A percentile compares a stretch with the other conserved stretches of the same genome.
Conservation (phyloP, 192 early-diverging fungal genomes). For the Coemansia sp. region DNA sequence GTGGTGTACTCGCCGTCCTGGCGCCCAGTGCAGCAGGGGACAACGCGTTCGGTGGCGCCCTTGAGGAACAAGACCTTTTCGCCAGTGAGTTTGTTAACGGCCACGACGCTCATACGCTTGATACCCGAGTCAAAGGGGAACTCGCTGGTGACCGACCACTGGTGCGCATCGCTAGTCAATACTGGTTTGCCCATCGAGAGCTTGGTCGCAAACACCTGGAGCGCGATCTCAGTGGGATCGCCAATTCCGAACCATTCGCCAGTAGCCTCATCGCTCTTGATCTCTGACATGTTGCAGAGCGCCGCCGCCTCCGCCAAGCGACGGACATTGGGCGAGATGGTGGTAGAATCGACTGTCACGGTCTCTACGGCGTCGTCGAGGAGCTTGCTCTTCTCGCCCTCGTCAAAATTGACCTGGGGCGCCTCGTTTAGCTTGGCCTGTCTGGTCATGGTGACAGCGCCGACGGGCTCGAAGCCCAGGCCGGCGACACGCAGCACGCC, state of each 20-base stretch:
- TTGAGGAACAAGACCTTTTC: slow-evolving; percentile 70
- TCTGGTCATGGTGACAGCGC: slow-evolving; percentile 49
- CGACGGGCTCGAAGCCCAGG: slow-evolving; percentile 60
- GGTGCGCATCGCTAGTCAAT: slow-evolving; percentile 49
- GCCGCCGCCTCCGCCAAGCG: slow-evolving; percentile 60
- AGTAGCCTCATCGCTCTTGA: slow-evolving; percentile 57
- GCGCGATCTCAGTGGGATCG: slow-evolving; percentile 92
- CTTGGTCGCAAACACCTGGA: slow-evolving; percentile 83
- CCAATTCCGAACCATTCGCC: slow-evolving; percentile 76
- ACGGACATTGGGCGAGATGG: slow-evolving; percentile 50
- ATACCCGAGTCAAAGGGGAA: slow-evolving; percentile 71
- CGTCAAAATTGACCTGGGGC: slow-evolving; percentile 28
- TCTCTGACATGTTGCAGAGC: slow-evolving; percentile 84
- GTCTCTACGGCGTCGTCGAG: slow-evolving; percentile 11
- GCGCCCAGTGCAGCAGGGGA: slow-evolving; percentile 63
- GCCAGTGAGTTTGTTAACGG: slow-evolving; percentile 36
- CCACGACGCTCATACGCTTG: slow-evolving; percentile 92
- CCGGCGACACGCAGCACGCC: slow-evolving; percentile 70
- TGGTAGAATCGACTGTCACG: slow-evolving; percentile 34
- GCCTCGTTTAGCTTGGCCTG: slow-evolving; percentile 8
- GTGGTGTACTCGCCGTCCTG: slow-evolving; percentile 43
- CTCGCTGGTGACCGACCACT: slow-evolving; percentile 60
- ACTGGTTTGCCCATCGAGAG: slow-evolving; percentile 69
- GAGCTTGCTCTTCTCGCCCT: slow-evolving; percentile 1
- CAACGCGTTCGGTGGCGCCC: slow-evolving; percentile 89